phyloP scores from a whole-genome alignment of 345 rosid genomes.

The Euphorbia tirucalli region DNA sequence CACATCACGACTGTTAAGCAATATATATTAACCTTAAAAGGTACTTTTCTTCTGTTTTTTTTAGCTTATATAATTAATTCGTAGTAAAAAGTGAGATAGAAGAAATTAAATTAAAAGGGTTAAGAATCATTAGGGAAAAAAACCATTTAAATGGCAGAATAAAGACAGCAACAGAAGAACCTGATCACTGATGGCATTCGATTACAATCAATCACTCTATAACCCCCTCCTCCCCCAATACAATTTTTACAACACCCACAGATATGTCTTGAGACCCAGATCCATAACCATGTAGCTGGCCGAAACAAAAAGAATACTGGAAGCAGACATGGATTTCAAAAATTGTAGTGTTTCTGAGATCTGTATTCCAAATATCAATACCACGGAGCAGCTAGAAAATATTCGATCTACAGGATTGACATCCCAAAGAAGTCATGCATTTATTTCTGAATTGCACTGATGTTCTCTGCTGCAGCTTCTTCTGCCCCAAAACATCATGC shows the following conservation, averaged over 20 bases:
- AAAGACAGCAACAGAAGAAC: background rate
- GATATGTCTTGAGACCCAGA: conserved; percentile 19
- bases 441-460: conserved; percentile 95
- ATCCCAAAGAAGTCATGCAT: conserved; percentile 44
- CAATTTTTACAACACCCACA: conserved; percentile 27
- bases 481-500: conserved; percentile 98
- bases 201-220: conserved; percentile 22
- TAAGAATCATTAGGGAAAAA: conserved; percentile 7
- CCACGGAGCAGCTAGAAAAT: background rate
- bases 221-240: conserved; percentile 14
- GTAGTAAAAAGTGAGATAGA: background rate
- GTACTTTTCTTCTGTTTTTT: background rate
- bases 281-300: conserved; percentile 28
- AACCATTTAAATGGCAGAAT: background rate
- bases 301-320: conserved; percentile 16
- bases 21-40: background rate
- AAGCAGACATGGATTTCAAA: conserved; percentile 31
- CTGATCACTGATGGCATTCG: conserved; percentile 8
- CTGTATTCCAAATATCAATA: background rate
- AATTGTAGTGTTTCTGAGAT: background rate
- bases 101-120: background rate
- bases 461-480: conserved; percentile 99
- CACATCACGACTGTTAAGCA: no score
- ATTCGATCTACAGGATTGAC: background rate
- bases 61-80: background rate